phyloP scores from a whole-genome alignment of 495 filamentous ascomycete genomes.

The Articulospora tetracladia region DNA sequence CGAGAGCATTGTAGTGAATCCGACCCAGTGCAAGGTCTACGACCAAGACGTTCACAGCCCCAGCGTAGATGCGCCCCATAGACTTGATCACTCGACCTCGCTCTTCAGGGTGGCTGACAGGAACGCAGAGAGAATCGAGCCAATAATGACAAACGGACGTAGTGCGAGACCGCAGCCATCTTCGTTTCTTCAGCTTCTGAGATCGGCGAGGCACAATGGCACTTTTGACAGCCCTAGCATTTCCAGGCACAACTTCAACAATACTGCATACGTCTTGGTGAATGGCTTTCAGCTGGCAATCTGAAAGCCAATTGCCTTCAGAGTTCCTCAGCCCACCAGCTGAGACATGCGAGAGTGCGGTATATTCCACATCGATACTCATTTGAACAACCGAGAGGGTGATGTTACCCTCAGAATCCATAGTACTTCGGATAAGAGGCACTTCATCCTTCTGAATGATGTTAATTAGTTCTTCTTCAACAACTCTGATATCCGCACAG shows the following conservation, averaged over 20 bases:
- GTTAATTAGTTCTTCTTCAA: neutral
- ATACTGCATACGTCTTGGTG: neutral
- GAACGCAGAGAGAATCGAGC: slow-evolving; percentile 2
- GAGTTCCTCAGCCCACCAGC: neutral
- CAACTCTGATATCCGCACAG: neutral
- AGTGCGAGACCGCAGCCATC: neutral
- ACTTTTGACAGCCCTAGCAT: too few species aligned
- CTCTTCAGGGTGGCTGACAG: neutral
- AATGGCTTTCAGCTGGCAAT: neutral
- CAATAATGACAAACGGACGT: neutral
- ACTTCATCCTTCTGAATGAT: neutral
- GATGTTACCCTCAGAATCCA: neutral
- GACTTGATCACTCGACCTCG: neutral
- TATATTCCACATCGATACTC: neutral
- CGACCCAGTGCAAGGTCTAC: neutral
- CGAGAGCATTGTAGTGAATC: neutral
- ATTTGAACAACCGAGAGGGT: neutral
- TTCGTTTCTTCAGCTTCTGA: neutral
- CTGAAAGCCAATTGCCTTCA: neutral
- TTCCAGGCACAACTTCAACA: too few species aligned
- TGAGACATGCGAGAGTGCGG: neutral
- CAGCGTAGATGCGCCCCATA: neutral
- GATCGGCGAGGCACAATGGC: too few species aligned
- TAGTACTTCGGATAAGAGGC: neutral
- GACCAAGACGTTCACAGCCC: neutral